Percentiles rank a stretch among this genome's conserved stretches.
phyloP scores from a whole-genome alignment of 2,329 filamentous ascomycete species.

The Colletotrichum graminicola region DNA sequence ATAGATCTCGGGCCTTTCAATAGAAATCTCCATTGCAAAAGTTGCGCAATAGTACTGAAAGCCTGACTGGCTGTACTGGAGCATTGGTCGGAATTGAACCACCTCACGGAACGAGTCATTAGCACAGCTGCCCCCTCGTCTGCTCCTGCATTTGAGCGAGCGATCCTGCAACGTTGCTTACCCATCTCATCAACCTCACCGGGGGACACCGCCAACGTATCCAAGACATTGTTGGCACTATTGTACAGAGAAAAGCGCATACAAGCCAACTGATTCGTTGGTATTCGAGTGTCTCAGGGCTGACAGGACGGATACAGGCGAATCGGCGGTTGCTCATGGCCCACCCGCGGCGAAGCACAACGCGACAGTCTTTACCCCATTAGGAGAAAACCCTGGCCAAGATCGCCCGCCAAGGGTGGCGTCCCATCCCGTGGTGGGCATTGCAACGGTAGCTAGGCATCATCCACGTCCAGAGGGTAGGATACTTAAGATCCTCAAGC shows the following conservation, averaged over 20 bases:
- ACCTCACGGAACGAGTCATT: not conserved
- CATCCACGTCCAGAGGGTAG: not conserved
- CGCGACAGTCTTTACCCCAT: conserved; percentile 18
- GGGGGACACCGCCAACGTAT: not conserved
- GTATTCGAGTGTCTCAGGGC: conserved; percentile 15
- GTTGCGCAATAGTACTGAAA: too few relatives aligned
- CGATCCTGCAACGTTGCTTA: not conserved
- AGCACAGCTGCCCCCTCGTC: not conserved
- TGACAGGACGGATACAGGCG: conserved; percentile 29
- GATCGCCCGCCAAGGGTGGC: conserved; percentile 9
- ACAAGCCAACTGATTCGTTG: conserved; percentile 12
- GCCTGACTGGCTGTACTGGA: not conserved
- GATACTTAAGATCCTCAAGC: conserved; percentile 26
- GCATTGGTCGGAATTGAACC: not conserved
- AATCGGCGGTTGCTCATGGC: conserved; percentile 25
- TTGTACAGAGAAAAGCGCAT: not conserved
- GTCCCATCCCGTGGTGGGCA: not conserved
- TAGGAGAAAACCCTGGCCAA: conserved; percentile 42
- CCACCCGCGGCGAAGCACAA: conserved; percentile 19
- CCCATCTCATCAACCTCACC: not conserved
- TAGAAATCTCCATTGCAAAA: not conserved
- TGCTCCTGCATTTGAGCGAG: not conserved
- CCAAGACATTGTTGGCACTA: not conserved
- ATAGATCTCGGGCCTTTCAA: not conserved
- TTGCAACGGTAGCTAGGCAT: conserved; percentile 19